phyloP scores from a whole-genome alignment of 2,329 filamentous ascomycete species.

The Apiospora pterosperma region DNA sequence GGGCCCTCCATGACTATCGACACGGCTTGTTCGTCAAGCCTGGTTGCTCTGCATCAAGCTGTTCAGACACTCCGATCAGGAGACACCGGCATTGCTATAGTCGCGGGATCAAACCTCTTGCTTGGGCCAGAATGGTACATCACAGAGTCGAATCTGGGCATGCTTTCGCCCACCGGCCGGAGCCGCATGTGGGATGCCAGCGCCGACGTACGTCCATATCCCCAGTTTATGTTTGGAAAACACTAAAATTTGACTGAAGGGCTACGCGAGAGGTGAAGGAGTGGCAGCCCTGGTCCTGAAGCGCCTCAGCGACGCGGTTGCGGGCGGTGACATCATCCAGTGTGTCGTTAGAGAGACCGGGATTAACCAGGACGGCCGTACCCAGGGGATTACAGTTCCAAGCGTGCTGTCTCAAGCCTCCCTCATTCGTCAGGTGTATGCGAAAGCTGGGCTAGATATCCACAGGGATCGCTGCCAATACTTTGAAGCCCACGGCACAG shows the following conservation, averaged over 20 bases:
- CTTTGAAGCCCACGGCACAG: slow-evolving; percentile 50
- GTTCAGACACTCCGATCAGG: too few relatives aligned
- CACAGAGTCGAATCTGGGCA: slow-evolving; percentile 30
- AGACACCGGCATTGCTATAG: slow-evolving; percentile 31
- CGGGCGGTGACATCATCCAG: slow-evolving; percentile 43
- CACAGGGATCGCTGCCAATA: slow-evolving; percentile 18
- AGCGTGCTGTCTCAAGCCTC: slow-evolving; percentile 31
- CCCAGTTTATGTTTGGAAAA: too few relatives aligned
- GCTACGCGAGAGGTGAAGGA: slow-evolving; percentile 44
- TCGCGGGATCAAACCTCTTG: slow-evolving; percentile 40
- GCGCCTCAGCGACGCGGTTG: slow-evolving; percentile 44
- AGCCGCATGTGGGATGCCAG: not conserved
- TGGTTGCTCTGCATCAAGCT: slow-evolving; percentile 35
- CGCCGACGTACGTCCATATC: too few relatives aligned
- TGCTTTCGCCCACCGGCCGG: not conserved
- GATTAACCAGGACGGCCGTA: slow-evolving; percentile 47
- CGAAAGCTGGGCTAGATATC: slow-evolving; percentile 32
- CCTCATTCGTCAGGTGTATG: slow-evolving; percentile 37
- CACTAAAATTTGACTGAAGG: too few relatives aligned
- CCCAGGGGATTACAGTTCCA: slow-evolving; percentile 52
- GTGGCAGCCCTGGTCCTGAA: slow-evolving; percentile 49
- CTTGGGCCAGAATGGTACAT: slow-evolving; percentile 40
- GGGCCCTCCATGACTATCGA: slow-evolving; percentile 37
- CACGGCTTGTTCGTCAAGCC: slow-evolving; percentile 36
- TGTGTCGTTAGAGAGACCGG: slow-evolving; percentile 45